phyloP scores from a whole-genome alignment of 2,329 filamentous ascomycete species.

The Emmonsiellopsis sp. region DNA sequence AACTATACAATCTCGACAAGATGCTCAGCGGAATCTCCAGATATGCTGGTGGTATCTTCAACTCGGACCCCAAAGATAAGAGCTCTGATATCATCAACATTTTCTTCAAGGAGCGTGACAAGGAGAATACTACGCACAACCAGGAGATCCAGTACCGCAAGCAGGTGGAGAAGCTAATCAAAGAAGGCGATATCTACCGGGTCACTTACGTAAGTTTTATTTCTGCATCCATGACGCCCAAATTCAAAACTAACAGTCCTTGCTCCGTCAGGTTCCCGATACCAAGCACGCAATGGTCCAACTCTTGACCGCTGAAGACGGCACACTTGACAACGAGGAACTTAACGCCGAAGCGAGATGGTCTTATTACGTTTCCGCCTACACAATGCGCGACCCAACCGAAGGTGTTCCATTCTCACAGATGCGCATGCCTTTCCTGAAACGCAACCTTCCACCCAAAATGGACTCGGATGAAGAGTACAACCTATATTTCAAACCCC shows the following conservation, averaged over 20 bases:
- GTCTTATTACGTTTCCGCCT: slow-evolving; percentile 94
- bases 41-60: slow-evolving; percentile 74
- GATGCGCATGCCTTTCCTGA: slow-evolving; percentile 60
- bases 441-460: slow-evolving; percentile 58
- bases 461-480: slow-evolving; percentile 56
- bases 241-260: slow-evolving; percentile 18
- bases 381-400: slow-evolving; percentile 78
- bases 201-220: slow-evolving; percentile 71
- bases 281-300: slow-evolving; percentile 63
- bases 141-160: slow-evolving; percentile 85
- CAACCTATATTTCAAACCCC: slow-evolving; percentile 44
- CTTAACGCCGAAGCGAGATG: slow-evolving; percentile 57
- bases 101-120: slow-evolving; percentile 72
- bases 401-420: slow-evolving; percentile 61
- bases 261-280: slow-evolving; percentile 49
- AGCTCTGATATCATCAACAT: slow-evolving; percentile 82
- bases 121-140: slow-evolving; percentile 79
- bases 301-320: slow-evolving; percentile 80
- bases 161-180: slow-evolving; percentile 84
- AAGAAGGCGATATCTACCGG: slow-evolving; percentile 85
- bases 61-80: slow-evolving; percentile 82
- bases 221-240: background rate
- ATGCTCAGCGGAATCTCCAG: slow-evolving; percentile 73
- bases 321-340: slow-evolving; percentile 64
- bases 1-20: slow-evolving; percentile 86